These are phyloP conservation scores for Diutina catenulata DNA, from an alignment of 1,139 yeast genomes.

Conservation along the genomic window DNA sequence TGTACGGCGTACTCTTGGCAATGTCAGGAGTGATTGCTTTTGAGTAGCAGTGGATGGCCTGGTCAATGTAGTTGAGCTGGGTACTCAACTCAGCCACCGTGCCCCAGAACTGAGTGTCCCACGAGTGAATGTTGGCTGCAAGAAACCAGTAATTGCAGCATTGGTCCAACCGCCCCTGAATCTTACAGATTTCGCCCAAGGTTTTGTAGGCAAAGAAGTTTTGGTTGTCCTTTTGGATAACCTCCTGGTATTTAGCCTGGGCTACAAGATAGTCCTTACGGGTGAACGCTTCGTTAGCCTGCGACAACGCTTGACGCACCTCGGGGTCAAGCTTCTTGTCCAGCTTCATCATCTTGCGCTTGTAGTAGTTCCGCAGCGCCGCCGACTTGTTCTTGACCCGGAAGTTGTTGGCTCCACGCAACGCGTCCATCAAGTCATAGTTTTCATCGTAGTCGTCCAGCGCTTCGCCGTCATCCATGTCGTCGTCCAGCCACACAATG, in stretches of 20 bases:
- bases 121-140: constrained; percentile 74
- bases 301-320: constrained; percentile 49
- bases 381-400: constrained; percentile 31
- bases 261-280: constrained; percentile 56
- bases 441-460: constrained; percentile 22
- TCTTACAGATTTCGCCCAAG: constrained; percentile 71
- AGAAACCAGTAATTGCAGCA: constrained; percentile 75
- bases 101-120: constrained; percentile 76
- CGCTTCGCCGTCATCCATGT: constrained; percentile 32
- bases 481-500: constrained; percentile 13
- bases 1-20: constrained; percentile 39
- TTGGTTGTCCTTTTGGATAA: constrained; percentile 63
- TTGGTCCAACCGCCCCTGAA: constrained; percentile 52
- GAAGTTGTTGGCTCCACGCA: constrained; percentile 50
- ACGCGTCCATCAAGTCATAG: constrained; percentile 44
- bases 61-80: constrained; percentile 61
- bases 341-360: constrained; percentile 23
- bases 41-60: constrained; percentile 74
- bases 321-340: constrained; percentile 55
- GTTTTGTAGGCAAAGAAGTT: constrained; percentile 79
- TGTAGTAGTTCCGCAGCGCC: constrained; percentile 21
- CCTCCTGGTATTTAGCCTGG: constrained; percentile 53
- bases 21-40: constrained; percentile 40
- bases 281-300: constrained; percentile 75
- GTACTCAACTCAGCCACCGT: constrained; percentile 68